Conservation (phyloP, 2,329 filamentous ascomycete species). For the Monascus ruber region DNA sequence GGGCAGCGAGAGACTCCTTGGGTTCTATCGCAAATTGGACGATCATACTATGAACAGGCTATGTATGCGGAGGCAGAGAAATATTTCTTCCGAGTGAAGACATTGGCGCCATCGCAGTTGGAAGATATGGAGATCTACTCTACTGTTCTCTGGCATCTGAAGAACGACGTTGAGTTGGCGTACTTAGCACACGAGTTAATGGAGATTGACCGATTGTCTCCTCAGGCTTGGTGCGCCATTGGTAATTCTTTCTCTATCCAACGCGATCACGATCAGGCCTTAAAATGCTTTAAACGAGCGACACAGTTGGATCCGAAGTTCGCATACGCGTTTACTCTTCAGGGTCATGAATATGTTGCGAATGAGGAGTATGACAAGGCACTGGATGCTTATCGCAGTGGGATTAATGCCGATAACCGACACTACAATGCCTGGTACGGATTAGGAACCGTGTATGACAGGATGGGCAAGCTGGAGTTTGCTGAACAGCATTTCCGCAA, state of each 20-base stretch:
- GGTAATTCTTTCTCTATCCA: conserved; percentile 92
- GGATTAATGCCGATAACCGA: conserved; percentile 71
- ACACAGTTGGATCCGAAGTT: conserved; percentile 84
- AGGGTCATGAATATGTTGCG: conserved; percentile 88
- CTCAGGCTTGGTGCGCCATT: conserved; percentile 90
- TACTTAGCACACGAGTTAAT: conserved; percentile 85
- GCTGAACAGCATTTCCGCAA: conserved; percentile 85
- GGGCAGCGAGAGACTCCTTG: conserved; percentile 82
- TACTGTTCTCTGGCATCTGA: conserved; percentile 96
- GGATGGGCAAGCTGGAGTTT: conserved; percentile 80
- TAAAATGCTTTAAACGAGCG: conserved; percentile 88
- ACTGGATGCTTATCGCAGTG: conserved; percentile 71
- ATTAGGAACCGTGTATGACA: conserved; percentile 68
- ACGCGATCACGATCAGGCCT: conserved; percentile 84
- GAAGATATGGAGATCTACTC: conserved; percentile 98
- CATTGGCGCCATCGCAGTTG: conserved; percentile 67
- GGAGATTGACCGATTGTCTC: conserved; percentile 76
- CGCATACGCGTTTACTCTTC: conserved; percentile 88
- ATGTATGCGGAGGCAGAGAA: conserved; percentile 79
- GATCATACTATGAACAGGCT: conserved; percentile 82
- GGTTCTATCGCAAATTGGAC: conserved; percentile 83
- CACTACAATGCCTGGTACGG: conserved; percentile 99
- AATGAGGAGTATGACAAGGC: conserved; percentile 98
- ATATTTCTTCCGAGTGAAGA: conserved; percentile 67
- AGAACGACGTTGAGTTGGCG: conserved; percentile 80